Percentiles rank a stretch among this genome's conserved stretches.
phyloP scores from a whole-genome alignment of 2,329 filamentous ascomycete species.

The Sordariomycetes sp. region DNA sequence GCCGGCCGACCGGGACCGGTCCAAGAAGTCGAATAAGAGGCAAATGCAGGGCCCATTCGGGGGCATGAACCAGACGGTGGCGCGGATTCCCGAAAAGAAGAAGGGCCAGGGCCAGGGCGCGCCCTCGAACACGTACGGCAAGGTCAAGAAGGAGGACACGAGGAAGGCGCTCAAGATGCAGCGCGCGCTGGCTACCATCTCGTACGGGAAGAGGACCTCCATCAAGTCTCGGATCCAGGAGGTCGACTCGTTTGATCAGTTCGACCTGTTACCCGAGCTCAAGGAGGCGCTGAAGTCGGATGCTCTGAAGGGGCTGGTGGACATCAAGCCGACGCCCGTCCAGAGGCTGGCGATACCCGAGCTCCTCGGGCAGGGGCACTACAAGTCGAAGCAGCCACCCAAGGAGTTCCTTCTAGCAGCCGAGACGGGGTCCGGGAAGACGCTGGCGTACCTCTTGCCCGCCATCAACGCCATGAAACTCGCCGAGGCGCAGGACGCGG shows the following conservation, averaged over 20 bases:
- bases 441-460: conserved; percentile 80
- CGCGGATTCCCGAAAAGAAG: conserved; percentile 16
- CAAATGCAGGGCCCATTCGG: conserved; percentile 34
- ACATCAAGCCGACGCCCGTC: conserved; percentile 74
- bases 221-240: conserved; percentile 45
- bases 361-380: conserved; percentile 44
- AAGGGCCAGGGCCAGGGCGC: not conserved
- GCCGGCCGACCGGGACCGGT: conserved; percentile 18
- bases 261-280: conserved; percentile 60
- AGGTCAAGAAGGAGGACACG: conserved; percentile 15
- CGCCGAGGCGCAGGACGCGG: conserved; percentile 48
- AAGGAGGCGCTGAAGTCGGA: conserved; percentile 60
- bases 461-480: conserved; percentile 75
- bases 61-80: conserved; percentile 41
- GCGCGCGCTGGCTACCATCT: conserved; percentile 58
- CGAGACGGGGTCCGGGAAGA: conserved; percentile 96
- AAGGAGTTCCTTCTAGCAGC: conserved; percentile 71
- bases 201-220: conserved; percentile 52
- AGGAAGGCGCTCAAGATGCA: conserved; percentile 91
- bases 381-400: conserved; percentile 14
- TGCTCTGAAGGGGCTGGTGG: conserved; percentile 59
- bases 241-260: conserved; percentile 68
- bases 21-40: conserved; percentile 22
- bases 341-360: conserved; percentile 81
- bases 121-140: conserved; percentile 1